Base-by-base conservation (phyloP, 306 rosid species). In the Lagenaria siceraria region DNA sequence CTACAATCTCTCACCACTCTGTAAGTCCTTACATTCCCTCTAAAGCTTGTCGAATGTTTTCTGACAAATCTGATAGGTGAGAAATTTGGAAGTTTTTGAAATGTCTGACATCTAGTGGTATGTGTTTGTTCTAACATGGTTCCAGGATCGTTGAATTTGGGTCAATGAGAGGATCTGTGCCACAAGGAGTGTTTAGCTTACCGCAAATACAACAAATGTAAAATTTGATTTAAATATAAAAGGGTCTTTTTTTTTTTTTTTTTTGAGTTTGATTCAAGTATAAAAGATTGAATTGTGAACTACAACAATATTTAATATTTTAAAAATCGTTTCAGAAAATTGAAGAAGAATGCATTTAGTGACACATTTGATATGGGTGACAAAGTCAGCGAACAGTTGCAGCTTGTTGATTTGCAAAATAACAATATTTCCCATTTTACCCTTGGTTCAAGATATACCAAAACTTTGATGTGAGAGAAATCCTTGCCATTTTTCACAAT, bases 151-250 rank as follows among this genome's bases (percentile, higher is more conserved):
- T 92, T 81, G 99, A 95, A 87, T 80, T 72, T 81, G 99, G 97
- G 71, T 76, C 89, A n/a, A 84, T 95, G 36, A 79, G 84, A 83
- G 99, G 99, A 55, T 40, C 82, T 49, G 82, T 95, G 29, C 99
- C 99, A 35, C 77, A 87, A 21, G 80, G 85, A 73, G 80, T 95
- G 54, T 92, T 95, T 86, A 78, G 88, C 89, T 81, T 81, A 77
- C 84, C 90, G 71, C 91, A 87, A 74, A 81, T 95, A 79, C 93
- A 95, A 78, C 97, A 90, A 95, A 89, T 95, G 99, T 95, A 92
- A 86, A 97, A 83, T 61, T 42, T 64, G 49, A 75, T 76, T 60
- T 75, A 22, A 56, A 27, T 24, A 76, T 17, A 31, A 74, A 29
- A 51, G 55, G 17, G 52, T 46, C 13, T 46, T 46, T 12, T 0